These are phyloP conservation scores for Pythium folliculosum DNA, from an alignment of 352 stramenopile genomes.

Conservation along the genomic window DNA sequence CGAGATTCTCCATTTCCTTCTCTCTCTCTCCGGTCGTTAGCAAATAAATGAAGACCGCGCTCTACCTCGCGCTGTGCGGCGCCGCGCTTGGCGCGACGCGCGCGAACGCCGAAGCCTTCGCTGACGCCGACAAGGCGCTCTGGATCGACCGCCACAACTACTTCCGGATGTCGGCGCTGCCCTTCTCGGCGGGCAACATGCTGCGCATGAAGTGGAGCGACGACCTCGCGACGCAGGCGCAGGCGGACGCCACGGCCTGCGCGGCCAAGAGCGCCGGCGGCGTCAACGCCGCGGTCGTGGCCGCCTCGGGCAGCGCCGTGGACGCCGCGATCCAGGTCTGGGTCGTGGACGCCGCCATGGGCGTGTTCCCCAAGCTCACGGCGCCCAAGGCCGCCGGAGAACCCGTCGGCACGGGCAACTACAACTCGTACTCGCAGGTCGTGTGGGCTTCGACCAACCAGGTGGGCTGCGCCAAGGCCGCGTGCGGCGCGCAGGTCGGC, in stretches of 20 bases:
- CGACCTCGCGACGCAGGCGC: conserved; percentile 43
- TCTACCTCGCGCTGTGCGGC: conserved; percentile 13
- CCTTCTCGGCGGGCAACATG: conserved; percentile 68
- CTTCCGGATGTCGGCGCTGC: conserved; percentile 73
- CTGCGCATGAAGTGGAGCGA: conserved; percentile 63
- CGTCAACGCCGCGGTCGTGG: conserved; percentile 50
- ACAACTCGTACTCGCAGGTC: conserved; percentile 80
- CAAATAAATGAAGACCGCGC: conserved; percentile 12
- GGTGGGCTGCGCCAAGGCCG: conserved; percentile 60
- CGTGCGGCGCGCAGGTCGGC: conserved; percentile 40
- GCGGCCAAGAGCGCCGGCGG: conserved; percentile 35
- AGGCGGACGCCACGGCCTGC: conserved; percentile 42
- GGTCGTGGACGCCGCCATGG: conserved; percentile 56
- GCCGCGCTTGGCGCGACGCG: background rate
- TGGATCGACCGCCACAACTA: conserved; percentile 81
- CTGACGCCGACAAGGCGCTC: conserved; percentile 43
- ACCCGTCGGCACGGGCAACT: conserved; percentile 51
- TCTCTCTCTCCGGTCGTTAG: background rate
- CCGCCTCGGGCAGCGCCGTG: conserved; percentile 33
- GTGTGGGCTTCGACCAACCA: conserved; percentile 63
- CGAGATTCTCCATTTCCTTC: conserved; percentile 8
- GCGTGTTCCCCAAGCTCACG: conserved; percentile 43
- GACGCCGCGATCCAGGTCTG: conserved; percentile 61
- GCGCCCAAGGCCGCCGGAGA: conserved; percentile 48
- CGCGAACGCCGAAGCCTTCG: conserved; percentile 21